A percentile compares a stretch with the other conserved stretches of the same genome.
Conservation (phyloP, 2,329 filamentous ascomycete species). For the Pestalotiopsis sp. region DNA sequence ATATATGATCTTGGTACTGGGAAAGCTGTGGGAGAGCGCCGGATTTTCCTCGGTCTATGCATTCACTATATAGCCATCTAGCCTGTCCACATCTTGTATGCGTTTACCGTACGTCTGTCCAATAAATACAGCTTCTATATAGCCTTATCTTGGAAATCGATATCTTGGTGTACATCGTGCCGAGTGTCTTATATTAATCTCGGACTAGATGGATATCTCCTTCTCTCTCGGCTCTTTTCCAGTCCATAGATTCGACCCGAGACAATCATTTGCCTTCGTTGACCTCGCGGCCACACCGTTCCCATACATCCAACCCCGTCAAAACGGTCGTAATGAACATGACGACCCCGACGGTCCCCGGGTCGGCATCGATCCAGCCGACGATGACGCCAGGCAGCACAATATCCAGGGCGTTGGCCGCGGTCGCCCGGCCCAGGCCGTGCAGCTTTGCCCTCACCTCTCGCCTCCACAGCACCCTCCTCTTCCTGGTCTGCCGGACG, state of each 20-base stretch:
- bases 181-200: no score
- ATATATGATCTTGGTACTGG: not conserved
- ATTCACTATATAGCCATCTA: not conserved
- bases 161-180: no score
- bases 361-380: conserved; percentile 60
- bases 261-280: not conserved
- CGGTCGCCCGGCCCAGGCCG: conserved; percentile 48
- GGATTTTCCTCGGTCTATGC: not conserved
- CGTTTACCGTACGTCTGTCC: not conserved
- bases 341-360: conserved; percentile 56
- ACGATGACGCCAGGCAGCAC: conserved; percentile 62
- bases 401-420: conserved; percentile 64
- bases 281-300: conserved; percentile 42
- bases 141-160: not conserved
- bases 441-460: conserved; percentile 32
- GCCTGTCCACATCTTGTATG: not conserved
- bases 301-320: conserved; percentile 65
- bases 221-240: not conserved
- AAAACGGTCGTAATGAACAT: conserved; percentile 67
- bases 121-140: not conserved
- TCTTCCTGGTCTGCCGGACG: conserved; percentile 35
- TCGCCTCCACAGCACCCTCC: conserved; percentile 32
- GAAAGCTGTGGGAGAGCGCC: not conserved
- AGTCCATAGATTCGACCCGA: not conserved
- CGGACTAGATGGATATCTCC: no score